phyloP scores from a whole-genome alignment of 768 basidiomycete genomes.

The Tremella fuciformis region DNA sequence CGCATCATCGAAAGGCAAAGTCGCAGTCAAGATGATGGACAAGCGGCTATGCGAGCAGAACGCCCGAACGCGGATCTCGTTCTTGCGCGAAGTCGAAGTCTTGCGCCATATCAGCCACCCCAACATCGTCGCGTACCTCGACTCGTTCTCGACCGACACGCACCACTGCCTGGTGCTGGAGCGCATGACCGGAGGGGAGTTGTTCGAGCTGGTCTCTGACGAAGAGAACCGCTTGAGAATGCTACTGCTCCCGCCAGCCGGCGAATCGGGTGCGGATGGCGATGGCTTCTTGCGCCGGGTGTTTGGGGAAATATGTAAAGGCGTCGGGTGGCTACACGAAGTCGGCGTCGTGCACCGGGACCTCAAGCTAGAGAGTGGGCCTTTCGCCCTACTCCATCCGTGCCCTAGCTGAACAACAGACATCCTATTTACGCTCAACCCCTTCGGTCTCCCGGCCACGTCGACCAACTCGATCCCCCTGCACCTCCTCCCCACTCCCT shows the following conservation, averaged over 20 bases:
- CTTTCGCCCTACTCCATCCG: not conserved
- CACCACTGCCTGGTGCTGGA: conserved; percentile 79
- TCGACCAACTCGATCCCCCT: conserved; percentile 40
- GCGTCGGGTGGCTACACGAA: conserved; percentile 82
- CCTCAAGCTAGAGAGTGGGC: conserved; percentile 69
- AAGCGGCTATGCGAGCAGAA: conserved; percentile 57
- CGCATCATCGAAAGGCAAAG: conserved; percentile 42
- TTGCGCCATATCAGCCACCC: conserved; percentile 80
- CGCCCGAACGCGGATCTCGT: conserved; percentile 71
- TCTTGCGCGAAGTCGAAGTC: conserved; percentile 79
- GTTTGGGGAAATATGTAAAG: conserved; percentile 71
- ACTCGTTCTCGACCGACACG: conserved; percentile 66
- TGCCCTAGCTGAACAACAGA: conserved; percentile 55
- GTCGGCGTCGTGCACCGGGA: conserved; percentile 84
- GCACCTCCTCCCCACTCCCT: conserved; percentile 54
- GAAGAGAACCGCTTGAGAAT: conserved; percentile 45
- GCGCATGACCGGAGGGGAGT: conserved; percentile 72
- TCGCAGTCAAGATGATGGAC: conserved; percentile 62
- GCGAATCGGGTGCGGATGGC: conserved; percentile 6
- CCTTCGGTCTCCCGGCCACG: conserved; percentile 49
- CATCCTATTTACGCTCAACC: conserved; percentile 66
- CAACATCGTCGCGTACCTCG: conserved; percentile 68
- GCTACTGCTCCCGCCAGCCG: conserved; percentile 51
- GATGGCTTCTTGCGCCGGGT: conserved; percentile 62
- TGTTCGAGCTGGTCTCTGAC: conserved; percentile 68